Evolutionary conservation across 2,329 filamentous ascomycete species (phyloP).

Genomic region (Diaporthe sp.): DNA sequence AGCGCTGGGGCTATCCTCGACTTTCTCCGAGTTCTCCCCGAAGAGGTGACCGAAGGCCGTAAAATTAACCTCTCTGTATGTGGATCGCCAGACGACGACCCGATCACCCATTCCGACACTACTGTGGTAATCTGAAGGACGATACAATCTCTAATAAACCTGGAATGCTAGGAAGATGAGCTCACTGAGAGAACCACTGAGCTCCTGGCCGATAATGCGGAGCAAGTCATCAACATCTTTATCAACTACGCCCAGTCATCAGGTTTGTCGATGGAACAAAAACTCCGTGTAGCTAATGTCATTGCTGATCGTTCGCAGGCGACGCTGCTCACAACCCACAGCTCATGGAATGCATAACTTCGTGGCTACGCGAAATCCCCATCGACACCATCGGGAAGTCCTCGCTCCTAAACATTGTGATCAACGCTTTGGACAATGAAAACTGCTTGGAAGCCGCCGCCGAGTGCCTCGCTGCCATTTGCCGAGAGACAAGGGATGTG

Average conservation of each 20-base stretch:
- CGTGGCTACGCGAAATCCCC: constrained; percentile 95
- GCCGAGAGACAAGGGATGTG: constrained; percentile 92
- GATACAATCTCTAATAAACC: constrained; percentile 60
- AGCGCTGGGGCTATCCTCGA: constrained; percentile 92
- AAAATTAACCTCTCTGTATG: constrained; percentile 99
- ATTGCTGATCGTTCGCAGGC: constrained; percentile 61
- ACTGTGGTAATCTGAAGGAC: constrained; percentile 51
- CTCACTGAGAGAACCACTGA: constrained; percentile 87
- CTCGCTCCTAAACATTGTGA: constrained; percentile 83
- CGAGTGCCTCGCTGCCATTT: constrained; percentile 92
- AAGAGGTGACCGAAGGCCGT: constrained; percentile 98
- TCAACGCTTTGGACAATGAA: constrained; percentile 82
- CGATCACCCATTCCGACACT: constrained; percentile 51
- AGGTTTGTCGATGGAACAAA: constrained; percentile 66
- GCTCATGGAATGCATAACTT: constrained; percentile 94
- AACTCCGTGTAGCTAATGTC: background rate
- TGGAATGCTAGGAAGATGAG: constrained; percentile 88
- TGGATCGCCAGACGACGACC: constrained; percentile 73
- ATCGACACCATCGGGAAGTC: constrained; percentile 87
- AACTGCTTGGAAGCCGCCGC: constrained; percentile 87
- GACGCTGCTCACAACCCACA: constrained; percentile 87
- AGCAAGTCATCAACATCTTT: constrained; percentile 87
- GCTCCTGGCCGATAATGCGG: constrained; percentile 89
- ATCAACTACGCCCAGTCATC: constrained; percentile 94
- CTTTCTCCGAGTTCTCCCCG: constrained; percentile 95